Conservation (phyloP, 75 land plant species). For the Picea sitchensis region DNA sequence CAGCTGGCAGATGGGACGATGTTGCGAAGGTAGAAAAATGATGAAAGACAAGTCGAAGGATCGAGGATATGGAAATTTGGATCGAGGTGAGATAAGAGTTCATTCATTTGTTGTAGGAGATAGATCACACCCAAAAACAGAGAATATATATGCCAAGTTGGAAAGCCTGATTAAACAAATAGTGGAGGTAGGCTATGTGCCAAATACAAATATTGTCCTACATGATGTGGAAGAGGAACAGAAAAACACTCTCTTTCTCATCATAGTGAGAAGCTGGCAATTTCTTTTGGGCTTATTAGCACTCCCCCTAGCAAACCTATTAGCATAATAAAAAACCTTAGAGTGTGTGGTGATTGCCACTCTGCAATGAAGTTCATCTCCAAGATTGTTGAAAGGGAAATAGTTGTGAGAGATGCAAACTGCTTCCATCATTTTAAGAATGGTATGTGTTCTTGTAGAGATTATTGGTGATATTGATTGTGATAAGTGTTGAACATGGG, state of each 20-base stretch:
- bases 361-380: background rate
- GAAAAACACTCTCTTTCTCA: background rate
- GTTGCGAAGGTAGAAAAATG: background rate
- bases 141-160: background rate
- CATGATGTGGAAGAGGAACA: conserved; percentile 1
- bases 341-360: background rate
- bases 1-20: conserved; percentile 1
- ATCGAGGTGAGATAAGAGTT: conserved; percentile 10
- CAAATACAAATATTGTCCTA: background rate
- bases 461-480: background rate
- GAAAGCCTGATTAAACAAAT: background rate
- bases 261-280: background rate
- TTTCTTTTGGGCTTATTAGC: background rate
- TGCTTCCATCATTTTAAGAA: background rate
- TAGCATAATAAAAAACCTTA: background rate
- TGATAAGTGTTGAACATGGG: no score
- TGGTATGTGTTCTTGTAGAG: background rate
- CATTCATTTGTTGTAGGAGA: conserved; percentile 6
- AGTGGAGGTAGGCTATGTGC: background rate
- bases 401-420: background rate
- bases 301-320: background rate
- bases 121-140: conserved; percentile 3
- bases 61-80: conserved; percentile 12
- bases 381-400: background rate
- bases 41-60: background rate